Evolutionary conservation across 371 early-diverging fungal genomes (phyloP), one percentile per base, ranked within the genome.

Genomic region (Mucor indicus): DNA sequence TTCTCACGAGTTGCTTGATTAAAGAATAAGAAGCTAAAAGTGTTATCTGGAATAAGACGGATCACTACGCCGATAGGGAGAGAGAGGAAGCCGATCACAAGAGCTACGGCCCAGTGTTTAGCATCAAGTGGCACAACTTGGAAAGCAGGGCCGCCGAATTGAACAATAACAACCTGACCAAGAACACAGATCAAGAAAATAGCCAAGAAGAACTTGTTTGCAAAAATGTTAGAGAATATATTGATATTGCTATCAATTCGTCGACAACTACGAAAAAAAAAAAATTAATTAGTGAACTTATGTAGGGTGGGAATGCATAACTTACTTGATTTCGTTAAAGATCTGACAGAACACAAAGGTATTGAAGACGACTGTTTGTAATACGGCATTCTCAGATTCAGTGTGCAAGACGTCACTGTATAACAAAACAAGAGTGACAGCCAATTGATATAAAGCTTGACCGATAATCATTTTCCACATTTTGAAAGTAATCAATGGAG

Each of bases 271-370:
- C n/a, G 16, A 2, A 29, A 38, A 21, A 27, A 20, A 19, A 10
- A 10, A 20, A 13, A 24, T 38, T 30, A 29, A 17, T 19, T 44
- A 20, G 22, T 44, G 30, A 44, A 12, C 15, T 29, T 10, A 29
- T 23, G 11, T 23, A 39, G 3, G 11, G n/a, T n/a, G n/a, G n/a
- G 20, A 37, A 2, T 37, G 9, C 1, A 37, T 40, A 24, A 58
- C 59, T 53, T 58, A 58, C 59, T 86, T 86, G 70, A 86, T 40
- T 55, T 84, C 84, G 59, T 89, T 89, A 53, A 87, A 89, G 25
- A 91, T 75, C 53, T 90, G 92, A 36, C 88, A 61, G 50, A 87
- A 84, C 2, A 90, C 86, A 64, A 90, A 91, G 1, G 87, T 77
- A 51, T 86, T 91, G 61, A 90, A 91, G 0, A 90, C 78, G 41